Evolutionary conservation across 129 eudicot species (phyloP).

Genomic region (Pittosporum tobira): DNA sequence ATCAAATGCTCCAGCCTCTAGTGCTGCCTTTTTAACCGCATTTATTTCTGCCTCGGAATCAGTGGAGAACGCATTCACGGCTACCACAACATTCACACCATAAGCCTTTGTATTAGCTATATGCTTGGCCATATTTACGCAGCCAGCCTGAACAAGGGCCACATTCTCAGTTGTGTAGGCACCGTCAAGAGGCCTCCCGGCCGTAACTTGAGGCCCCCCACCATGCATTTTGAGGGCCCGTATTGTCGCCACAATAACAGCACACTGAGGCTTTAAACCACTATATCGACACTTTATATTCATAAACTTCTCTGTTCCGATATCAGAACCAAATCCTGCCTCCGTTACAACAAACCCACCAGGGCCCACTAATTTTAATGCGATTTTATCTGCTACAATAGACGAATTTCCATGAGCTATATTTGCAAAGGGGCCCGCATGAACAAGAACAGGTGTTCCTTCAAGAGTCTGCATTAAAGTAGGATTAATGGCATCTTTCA

Average conservation of each 20-base stretch:
- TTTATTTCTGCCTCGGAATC: slow-evolving; percentile 83
- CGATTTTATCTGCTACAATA: slow-evolving; percentile 86
- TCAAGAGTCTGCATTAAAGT: slow-evolving; percentile 98
- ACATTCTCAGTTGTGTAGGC: slow-evolving; percentile 81
- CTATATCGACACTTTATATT: slow-evolving; percentile 90
- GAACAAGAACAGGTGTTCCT: slow-evolving; percentile 92
- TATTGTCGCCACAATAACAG: slow-evolving; percentile 86
- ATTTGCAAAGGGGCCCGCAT: slow-evolving; percentile 95
- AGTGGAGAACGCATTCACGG: slow-evolving; percentile 68
- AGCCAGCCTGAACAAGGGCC: slow-evolving; percentile 86
- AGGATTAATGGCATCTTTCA: slow-evolving; percentile 94
- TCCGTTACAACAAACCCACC: slow-evolving; percentile 96
- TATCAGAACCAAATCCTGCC: slow-evolving; percentile 97
- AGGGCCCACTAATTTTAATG: slow-evolving; percentile 85
- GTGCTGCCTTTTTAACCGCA: slow-evolving; percentile 63
- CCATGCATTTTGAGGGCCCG: slow-evolving; percentile 99
- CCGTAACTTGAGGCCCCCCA: slow-evolving; percentile 85
- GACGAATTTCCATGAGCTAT: slow-evolving; percentile 97
- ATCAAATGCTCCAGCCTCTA: slow-evolving; percentile 89
- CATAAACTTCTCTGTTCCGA: slow-evolving; percentile 95
- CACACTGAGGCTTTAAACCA: slow-evolving; percentile 92
- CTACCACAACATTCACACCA: slow-evolving; percentile 94
- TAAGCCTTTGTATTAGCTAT: slow-evolving; percentile 70
- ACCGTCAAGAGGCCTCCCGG: slow-evolving; percentile 88
- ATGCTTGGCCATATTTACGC: slow-evolving; percentile 75